Base-by-base conservation (phyloP, 495 filamentous ascomycete genomes). In the Cudoniella acicularis region DNA sequence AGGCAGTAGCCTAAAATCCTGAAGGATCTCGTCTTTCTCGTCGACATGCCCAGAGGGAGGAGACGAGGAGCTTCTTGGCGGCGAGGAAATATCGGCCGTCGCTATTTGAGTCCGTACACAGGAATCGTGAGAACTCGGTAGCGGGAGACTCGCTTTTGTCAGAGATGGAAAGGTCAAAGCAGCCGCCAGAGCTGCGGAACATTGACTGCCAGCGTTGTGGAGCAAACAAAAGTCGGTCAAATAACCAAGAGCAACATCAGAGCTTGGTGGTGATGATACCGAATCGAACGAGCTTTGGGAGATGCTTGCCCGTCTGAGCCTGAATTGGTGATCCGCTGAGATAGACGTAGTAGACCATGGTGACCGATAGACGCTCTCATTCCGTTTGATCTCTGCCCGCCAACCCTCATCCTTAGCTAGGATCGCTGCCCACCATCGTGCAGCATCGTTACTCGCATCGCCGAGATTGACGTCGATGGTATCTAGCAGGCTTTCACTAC, bases 401-500 rank as follows among this genome's bases (percentile, higher is more conserved):
- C 67, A 69, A 25, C 64, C 67, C 49, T 63, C 54, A 24, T 49
- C 56, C 4, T 58, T 62, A n/a, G 64, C 64, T 17, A 69, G 53
- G 0, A 69, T 36, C 17, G 64, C 67, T 3, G 67, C 57, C 67
- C 67, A 69, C 58, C 55, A 69, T 56, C 65, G 59, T 46, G 57
- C 43, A 48, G 65, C 66, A 1, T 59, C 64, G 23, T 43, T 56
- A 27, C 54, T 42, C 4, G 53, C 54, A 62, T 56, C 54, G 13
- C 54, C 26, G 20, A 67, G 52, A 30, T 69, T 54, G 2, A 64
- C 46, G 4, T 49, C 18, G 21, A 51, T 18, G 16, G 9, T 30
- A 51, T 30, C 22, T 13, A 8, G 20, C 49, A 24, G 43, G 43
- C 43, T 21, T 17, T 46, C 43, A 46, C 43, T 46, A n/a, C 8